These are phyloP conservation scores for Pichia nakasei DNA, from an alignment of 805 yeast genomes.

Conservation along the genomic window DNA sequence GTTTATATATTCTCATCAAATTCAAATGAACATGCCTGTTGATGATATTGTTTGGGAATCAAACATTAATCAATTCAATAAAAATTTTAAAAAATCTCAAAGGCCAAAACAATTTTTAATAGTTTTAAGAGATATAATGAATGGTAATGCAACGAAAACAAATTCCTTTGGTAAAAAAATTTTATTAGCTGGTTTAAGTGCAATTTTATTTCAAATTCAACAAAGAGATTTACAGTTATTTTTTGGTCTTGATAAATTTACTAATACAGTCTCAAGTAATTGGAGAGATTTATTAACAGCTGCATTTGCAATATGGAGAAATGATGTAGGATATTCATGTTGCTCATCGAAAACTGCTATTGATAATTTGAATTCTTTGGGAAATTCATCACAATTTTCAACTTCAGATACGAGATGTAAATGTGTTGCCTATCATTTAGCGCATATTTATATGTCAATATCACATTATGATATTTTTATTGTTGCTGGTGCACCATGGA, in stretches of 20 bases:
- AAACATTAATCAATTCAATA: constrained; percentile 15
- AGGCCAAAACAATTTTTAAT: constrained; percentile 41
- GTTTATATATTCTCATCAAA: constrained; percentile 47
- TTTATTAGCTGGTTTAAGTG: constrained; percentile 55
- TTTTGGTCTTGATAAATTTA: constrained; percentile 34
- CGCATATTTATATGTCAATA: constrained; percentile 61
- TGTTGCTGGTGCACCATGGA: constrained; percentile 73
- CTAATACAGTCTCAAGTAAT: constrained; percentile 27
- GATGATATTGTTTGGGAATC: constrained; percentile 51
- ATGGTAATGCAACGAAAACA: constrained; percentile 38
- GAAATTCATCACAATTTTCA: constrained; percentile 25
- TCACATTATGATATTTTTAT: constrained; percentile 74
- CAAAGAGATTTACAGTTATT: constrained; percentile 57
- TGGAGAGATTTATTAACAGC: constrained; percentile 69
- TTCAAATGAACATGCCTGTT: constrained; percentile 55
- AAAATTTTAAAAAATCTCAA: constrained; percentile 16
- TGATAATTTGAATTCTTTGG: constrained; percentile 20
- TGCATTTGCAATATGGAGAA: constrained; percentile 65
- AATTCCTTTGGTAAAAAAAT: constrained; percentile 60
- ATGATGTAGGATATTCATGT: constrained; percentile 33
- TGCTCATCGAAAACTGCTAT: constrained; percentile 28
- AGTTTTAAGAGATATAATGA: constrained; percentile 49
- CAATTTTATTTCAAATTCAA: constrained; percentile 64
- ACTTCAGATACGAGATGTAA: constrained; percentile 44
- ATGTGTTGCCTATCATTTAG: constrained; percentile 61